Conservation (phyloP, 1,284 basidiomycete species). For the Sparassis latifolia region DNA sequence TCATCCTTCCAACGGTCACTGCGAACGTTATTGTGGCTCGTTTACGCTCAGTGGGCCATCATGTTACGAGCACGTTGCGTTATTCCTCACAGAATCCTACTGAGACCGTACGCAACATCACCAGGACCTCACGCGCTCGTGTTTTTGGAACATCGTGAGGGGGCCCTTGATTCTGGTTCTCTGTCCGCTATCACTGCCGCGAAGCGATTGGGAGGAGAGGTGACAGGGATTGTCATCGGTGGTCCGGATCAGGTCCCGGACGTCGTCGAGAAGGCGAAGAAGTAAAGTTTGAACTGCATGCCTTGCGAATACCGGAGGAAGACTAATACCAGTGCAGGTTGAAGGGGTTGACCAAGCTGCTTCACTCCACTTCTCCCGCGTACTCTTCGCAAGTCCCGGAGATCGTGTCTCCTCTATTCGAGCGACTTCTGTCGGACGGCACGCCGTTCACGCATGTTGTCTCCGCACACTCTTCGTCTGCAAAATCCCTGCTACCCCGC, state of each 20-base stretch:
- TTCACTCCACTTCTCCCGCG: conserved; percentile 35
- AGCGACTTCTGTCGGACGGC: conserved; percentile 31
- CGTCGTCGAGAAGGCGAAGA: conserved; percentile 75
- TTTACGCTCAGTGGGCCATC: not conserved
- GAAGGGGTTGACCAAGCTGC: conserved; percentile 37
- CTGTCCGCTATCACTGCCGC: conserved; percentile 90
- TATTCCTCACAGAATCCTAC: conserved; percentile 20
- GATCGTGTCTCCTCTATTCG: conserved; percentile 35
- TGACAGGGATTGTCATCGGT: conserved; percentile 86
- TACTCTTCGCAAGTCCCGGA: conserved; percentile 45
- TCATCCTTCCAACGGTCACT: too few relatives aligned
- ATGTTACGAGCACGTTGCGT: conserved; percentile 32
- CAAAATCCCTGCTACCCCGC: conserved; percentile 78
- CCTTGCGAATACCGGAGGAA: not conserved
- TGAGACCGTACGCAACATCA: conserved; percentile 50
- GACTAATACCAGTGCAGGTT: conserved; percentile 26
- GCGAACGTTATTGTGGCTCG: too few relatives aligned
- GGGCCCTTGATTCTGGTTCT: conserved; percentile 79
- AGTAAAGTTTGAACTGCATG: conserved; percentile 39
- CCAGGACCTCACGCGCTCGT: conserved; percentile 70
- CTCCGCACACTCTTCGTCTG: conserved; percentile 70
- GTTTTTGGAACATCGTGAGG: conserved; percentile 83
- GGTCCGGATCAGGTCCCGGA: conserved; percentile 62
- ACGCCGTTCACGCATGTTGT: conserved; percentile 84
- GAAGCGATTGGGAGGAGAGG: conserved; percentile 75